These are phyloP conservation scores for Crithidia acanthocephali DNA, from an alignment of 208 protist genomes.

Conservation along the genomic window DNA sequence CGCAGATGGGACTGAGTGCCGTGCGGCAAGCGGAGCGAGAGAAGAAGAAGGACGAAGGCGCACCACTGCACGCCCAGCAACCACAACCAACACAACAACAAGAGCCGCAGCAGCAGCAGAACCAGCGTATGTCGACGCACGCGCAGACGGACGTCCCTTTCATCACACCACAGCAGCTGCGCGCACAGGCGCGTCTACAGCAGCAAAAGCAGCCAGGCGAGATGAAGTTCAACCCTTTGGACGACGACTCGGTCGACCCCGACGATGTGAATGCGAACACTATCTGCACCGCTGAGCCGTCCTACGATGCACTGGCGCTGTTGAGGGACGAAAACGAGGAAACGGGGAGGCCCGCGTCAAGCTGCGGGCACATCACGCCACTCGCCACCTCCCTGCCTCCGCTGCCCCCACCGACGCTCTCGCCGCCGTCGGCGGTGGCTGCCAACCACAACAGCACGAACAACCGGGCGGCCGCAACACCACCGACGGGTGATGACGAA, in stretches of 20 bases:
- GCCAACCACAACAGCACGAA: background rate
- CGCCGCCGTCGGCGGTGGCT: background rate
- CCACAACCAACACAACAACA: background rate
- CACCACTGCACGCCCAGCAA: too few relatives aligned
- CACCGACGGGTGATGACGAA: too few relatives aligned
- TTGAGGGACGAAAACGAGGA: background rate
- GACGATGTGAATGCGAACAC: background rate
- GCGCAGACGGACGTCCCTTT: background rate
- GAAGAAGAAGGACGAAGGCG: background rate
- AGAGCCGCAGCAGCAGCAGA: background rate
- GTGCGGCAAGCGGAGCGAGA: background rate
- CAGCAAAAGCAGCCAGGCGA: background rate
- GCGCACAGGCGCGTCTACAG: background rate
- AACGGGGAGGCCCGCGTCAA: background rate
- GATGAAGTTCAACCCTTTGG: background rate
- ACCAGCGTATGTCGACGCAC: background rate
- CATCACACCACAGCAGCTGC: background rate
- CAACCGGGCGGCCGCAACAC: too few relatives aligned
- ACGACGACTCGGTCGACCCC: background rate
- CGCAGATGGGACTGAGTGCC: background rate
- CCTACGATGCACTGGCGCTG: background rate
- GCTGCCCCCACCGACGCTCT: background rate
- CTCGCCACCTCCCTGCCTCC: background rate
- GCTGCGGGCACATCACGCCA: background rate
- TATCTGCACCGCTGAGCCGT: background rate